Evolutionary conservation across 164 flowering plant species (phyloP).

Genomic region (Dillenia turbinata): DNA sequence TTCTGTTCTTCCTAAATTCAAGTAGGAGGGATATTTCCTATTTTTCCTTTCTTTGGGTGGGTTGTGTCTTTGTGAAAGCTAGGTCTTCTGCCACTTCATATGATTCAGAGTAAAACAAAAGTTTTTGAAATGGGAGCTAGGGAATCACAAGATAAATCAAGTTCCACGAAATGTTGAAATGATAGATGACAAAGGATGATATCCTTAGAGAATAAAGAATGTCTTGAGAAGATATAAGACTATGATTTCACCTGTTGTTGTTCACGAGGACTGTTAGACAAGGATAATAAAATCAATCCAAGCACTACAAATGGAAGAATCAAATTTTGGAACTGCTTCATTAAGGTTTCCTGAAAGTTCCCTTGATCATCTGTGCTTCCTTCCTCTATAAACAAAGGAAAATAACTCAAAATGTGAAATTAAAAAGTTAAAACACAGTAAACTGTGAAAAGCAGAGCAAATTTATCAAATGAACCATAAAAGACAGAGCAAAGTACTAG

Average conservation of each 20-base stretch:
- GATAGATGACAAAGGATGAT: no score
- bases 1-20: no score
- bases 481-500: background rate
- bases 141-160: no score
- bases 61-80: no score
- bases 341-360: slow-evolving; percentile 45
- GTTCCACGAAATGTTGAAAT: no score
- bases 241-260: slow-evolving; percentile 44
- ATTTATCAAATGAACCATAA: background rate
- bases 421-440: background rate
- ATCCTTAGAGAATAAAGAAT: no score
- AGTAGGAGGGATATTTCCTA: no score
- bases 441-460: background rate
- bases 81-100: no score
- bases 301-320: slow-evolving; percentile 50
- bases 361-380: slow-evolving; percentile 51
- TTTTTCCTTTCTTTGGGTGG: no score
- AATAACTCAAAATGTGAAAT: slow-evolving; percentile 1
- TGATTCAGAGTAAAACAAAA: no score
- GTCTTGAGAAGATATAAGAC: no score
- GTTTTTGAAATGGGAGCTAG: no score
- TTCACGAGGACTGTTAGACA: slow-evolving; percentile 48
- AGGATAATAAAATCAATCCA: slow-evolving; percentile 46
- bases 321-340: slow-evolving; percentile 45
- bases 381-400: slow-evolving; percentile 36